Conservation (phyloP, 495 filamentous ascomycete species). For the Pseudevernia furfuracea region DNA sequence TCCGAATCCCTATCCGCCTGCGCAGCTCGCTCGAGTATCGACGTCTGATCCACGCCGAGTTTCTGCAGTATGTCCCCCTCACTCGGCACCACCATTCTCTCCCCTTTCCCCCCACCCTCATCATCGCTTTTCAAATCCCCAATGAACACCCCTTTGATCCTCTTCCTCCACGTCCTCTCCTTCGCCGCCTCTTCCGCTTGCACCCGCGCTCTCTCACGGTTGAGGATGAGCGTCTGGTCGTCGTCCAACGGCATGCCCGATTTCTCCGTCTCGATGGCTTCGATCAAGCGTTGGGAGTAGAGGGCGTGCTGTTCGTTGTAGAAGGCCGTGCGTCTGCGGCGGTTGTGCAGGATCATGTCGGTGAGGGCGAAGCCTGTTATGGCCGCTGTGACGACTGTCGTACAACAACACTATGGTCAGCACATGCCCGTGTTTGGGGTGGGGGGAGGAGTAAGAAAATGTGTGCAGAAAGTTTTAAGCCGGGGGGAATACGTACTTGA, state of each 20-base stretch:
- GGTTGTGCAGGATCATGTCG: conserved; percentile 86
- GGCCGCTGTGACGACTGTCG: conserved; percentile 58
- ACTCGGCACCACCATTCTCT: conserved; percentile 31
- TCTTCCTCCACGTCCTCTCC: conserved; percentile 33
- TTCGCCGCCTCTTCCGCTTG: conserved; percentile 40
- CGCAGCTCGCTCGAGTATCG: conserved; percentile 6
- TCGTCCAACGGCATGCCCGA: conserved; percentile 27
- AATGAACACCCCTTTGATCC: conserved; percentile 32
- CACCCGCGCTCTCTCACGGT: conserved; percentile 51
- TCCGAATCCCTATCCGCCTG: not conserved
- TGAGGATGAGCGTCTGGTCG: conserved; percentile 40
- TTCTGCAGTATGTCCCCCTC: conserved; percentile 19
- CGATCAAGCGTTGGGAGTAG: conserved; percentile 52
- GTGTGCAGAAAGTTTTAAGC: too few relatives aligned
- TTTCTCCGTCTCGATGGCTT: conserved; percentile 56
- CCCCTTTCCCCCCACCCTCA: conserved; percentile 21
- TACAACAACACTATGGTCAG: not conserved
- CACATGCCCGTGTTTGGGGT: too few relatives aligned
- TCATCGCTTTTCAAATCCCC: conserved; percentile 46
- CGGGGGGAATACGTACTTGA: conserved; percentile 54
- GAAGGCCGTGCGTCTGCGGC: conserved; percentile 59
- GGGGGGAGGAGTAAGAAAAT: not conserved
- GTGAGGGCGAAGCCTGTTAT: conserved; percentile 72
- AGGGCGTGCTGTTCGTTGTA: conserved; percentile 54
- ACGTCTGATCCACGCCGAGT: conserved; percentile 17